These are phyloP conservation scores for Hamamelis virginiana DNA, from an alignment of 164 flowering plant species.

Conservation along the genomic window DNA sequence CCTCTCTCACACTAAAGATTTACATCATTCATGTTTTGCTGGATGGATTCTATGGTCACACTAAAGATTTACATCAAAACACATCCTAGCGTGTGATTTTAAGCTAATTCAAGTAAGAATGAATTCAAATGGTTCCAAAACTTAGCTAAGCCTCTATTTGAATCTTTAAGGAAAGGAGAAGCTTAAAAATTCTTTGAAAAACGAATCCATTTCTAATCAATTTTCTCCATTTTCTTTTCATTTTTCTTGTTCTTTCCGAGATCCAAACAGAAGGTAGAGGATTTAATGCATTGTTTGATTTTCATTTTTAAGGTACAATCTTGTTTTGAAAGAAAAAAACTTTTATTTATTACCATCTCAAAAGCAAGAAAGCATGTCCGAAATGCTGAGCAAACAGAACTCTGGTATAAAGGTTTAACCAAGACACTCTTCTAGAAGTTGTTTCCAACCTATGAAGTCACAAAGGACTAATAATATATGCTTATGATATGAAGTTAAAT, in stretches of 20 bases:
- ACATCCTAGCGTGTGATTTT: not conserved
- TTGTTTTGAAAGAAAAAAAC: not conserved
- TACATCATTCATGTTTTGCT: too few species aligned
- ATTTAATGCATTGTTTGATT: not conserved
- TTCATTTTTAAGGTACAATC: not conserved
- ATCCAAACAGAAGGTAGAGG: too few species aligned
- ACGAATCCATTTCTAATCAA: too few species aligned
- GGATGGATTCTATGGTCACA: too few species aligned
- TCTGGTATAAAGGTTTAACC: not conserved
- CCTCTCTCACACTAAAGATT: too few species aligned
- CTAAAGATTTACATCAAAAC: not conserved
- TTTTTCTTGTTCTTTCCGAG: too few species aligned
- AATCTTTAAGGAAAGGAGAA: too few species aligned
- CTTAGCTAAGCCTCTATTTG: too few species aligned
- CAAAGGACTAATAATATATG: not conserved
- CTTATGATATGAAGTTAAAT: not conserved
- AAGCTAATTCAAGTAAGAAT: not conserved
- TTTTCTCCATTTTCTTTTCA: too few species aligned
- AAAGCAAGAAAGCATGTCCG: not conserved
- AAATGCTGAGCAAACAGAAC: not conserved
- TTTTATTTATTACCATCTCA: not conserved
- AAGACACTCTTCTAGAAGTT: not conserved
- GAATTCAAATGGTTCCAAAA: not conserved
- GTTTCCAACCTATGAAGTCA: not conserved
- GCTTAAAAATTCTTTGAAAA: too few species aligned